phyloP scores from a whole-genome alignment of 2,329 filamentous ascomycete genomes.

The Didymella pinodella region DNA sequence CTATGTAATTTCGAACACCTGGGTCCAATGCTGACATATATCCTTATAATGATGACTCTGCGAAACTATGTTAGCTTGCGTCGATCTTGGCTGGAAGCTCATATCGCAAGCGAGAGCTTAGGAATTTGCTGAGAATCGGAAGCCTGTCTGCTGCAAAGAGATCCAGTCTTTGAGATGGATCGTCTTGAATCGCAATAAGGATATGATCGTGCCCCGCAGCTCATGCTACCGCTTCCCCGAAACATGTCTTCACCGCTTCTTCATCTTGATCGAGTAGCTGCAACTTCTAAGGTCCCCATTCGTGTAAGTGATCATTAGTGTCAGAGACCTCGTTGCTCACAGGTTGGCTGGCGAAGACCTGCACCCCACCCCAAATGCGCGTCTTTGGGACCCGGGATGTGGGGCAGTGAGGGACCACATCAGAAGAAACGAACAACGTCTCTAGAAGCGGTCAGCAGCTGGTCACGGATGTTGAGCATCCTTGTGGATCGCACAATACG shows the following conservation, averaged over 20 bases:
- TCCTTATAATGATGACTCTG: not conserved
- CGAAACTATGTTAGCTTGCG: not conserved
- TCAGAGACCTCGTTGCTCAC: not conserved
- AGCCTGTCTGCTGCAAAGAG: too few species aligned
- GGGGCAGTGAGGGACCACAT: not conserved
- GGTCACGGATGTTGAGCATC: not conserved
- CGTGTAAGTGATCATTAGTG: not conserved
- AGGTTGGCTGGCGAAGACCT: not conserved
- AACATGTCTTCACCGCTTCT: conserved; percentile 13
- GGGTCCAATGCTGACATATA: not conserved
- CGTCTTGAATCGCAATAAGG: not conserved
- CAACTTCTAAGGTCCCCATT: not conserved
- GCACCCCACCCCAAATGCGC: not conserved
- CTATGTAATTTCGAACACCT: not conserved
- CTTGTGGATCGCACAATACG: not conserved
- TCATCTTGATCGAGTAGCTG: not conserved
- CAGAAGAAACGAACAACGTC: not conserved
- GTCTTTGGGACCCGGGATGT: not conserved
- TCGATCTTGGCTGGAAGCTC: not conserved
- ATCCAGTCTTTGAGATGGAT: not conserved
- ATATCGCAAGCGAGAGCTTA: not conserved
- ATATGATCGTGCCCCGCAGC: conserved; percentile 1
- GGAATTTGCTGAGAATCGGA: too few species aligned
- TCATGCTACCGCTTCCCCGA: conserved; percentile 31
- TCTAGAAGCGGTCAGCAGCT: not conserved